Base-by-base conservation (phyloP, 2,329 filamentous ascomycete genomes). In the Epichloe brachyelytri region DNA sequence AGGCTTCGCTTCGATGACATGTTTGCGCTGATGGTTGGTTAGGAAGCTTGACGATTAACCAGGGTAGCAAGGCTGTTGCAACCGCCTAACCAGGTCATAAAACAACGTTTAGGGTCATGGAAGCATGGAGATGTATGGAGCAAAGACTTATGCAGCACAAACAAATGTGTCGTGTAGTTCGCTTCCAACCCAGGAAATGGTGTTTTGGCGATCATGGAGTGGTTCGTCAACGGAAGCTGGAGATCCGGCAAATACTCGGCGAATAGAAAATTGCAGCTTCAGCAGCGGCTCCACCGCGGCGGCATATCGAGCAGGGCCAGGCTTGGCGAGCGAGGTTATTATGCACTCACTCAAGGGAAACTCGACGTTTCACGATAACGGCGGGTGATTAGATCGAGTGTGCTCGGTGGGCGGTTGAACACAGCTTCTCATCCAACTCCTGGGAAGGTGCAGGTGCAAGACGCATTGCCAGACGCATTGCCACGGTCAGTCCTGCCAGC, bases 1-100 rank as follows among this genome's bases (percentile, higher is more conserved):
- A 45, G 43, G 34, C 58, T 62, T 56, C 69, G 67, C 57, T 72
- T 73, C 43, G 64, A 65, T n/a, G 65, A 62, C 62, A 62, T 66
- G 36, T 45, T 54, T 34, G 20, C 38, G 41, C 46, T 54, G 43
- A 7, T 15, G 45, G 43, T 46, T 15, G 22, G 22, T 37, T 14
- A 26, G 19, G 14, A 36, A 15, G 30, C 19, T 15, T 6, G 36
- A n/a, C 14, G 8, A 8, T 39, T 10, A 17, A 37, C 12, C 12
- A 33, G 19, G 19, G 15, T 36, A 37, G 19, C 17, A 20, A n/a
- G 11, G 33, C 40, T 37, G 17, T 17, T 34, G 20, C 22, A 17
- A 6, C 10, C n/a, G 43, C 26, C 26, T 19, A 14, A 7, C 10
- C 8, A 45, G 43, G 14, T 30, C 30, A 11, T 19, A 26, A 2